Percentiles rank a stretch among this genome's conserved stretches.
These are phyloP conservation scores for Pleurotus pulmonarius DNA, from an alignment of 768 basidiomycete genomes.

Conservation along the genomic window DNA sequence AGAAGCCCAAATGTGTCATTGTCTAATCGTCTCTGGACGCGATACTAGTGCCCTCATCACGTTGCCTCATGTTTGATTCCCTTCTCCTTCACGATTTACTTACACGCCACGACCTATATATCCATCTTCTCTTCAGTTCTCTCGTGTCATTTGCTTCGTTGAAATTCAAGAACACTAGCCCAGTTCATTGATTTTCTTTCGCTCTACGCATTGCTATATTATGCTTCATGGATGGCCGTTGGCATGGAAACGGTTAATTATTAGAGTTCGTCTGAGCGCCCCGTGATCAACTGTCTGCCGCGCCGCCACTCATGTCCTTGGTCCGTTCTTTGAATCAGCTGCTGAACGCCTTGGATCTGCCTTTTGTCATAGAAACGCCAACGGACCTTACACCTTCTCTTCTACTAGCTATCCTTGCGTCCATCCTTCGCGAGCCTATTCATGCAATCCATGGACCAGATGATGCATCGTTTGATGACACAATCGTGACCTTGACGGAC, in stretches of 20 bases:
- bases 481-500: neutral
- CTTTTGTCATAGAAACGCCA: slow-evolving; percentile 44
- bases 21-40: slow-evolving; percentile 45
- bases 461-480: slow-evolving; percentile 1
- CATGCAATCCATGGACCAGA: slow-evolving; percentile 28
- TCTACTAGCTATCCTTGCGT: slow-evolving; percentile 67
- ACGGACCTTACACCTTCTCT: slow-evolving; percentile 69
- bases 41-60: slow-evolving; percentile 19
- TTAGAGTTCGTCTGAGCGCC: neutral
- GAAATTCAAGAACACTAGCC: slow-evolving; percentile 1
- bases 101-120: slow-evolving; percentile 42
- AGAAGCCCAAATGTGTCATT: slow-evolving; percentile 77
- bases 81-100: slow-evolving; percentile 30
- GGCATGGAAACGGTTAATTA: slow-evolving; percentile 6
- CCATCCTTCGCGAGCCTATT: slow-evolving; percentile 50
- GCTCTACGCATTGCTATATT: neutral
- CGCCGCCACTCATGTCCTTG: slow-evolving; percentile 10
- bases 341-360: slow-evolving; percentile 38
- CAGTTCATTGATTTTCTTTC: slow-evolving; percentile 1
- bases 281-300: too few relatives aligned
- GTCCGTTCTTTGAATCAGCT: slow-evolving; percentile 42
- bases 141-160: slow-evolving; percentile 16
- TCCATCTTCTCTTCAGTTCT: slow-evolving; percentile 29
- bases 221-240: neutral
- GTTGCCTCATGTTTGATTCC: slow-evolving; percentile 17